Base-by-base conservation (phyloP, 2,329 filamentous ascomycete species). In the Domatiomyces globalis region DNA sequence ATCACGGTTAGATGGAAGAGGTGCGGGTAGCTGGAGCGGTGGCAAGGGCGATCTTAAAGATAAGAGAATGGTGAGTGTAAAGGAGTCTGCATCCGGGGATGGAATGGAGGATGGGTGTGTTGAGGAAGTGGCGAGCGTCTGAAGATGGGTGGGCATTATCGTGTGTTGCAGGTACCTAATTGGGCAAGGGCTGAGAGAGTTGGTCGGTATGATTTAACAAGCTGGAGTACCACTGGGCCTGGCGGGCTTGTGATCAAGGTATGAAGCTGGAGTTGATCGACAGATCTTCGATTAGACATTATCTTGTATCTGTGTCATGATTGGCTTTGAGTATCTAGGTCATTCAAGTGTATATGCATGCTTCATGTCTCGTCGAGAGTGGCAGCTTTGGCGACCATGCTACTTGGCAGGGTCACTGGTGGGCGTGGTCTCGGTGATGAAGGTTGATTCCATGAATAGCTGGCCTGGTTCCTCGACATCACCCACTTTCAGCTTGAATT, bases 371-470 rank as follows among this genome's bases (percentile, higher is more conserved):
- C 33, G 12, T 39, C 33, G 10, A 15, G 33, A 15, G 33, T 39
- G 9, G 33, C 15, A 5, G 33, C 5, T 15, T 15, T 15, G 10
- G 15, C 12, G 2, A 6, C 12, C 33, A 7, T 15, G 4, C 33
- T 39, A 39, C 33, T 39, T 15, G 10, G 33, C 10, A 15, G 33
- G 33, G 4, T 39, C 33, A 39, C 33, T 15, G 5, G 12, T 15
- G 12, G 33, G 33, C 15, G 33, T 39, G 33, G 33, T 39, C 5
- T 43, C 18, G 49, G 84, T 88, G 69, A 98, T 94, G 72, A 96
- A 98, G n/a, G 89, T 95, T 2, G 92, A 88, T 72, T 98, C 92
- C 52, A 79, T 80, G 70, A 94, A 94, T 50, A 94, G 70, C 46
- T 71, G 73, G 46, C 92, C 92, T 63, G 88, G 74, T 68, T 96